phyloP scores from a whole-genome alignment of 148 eudicot genomes.

The Silene latifolia region DNA sequence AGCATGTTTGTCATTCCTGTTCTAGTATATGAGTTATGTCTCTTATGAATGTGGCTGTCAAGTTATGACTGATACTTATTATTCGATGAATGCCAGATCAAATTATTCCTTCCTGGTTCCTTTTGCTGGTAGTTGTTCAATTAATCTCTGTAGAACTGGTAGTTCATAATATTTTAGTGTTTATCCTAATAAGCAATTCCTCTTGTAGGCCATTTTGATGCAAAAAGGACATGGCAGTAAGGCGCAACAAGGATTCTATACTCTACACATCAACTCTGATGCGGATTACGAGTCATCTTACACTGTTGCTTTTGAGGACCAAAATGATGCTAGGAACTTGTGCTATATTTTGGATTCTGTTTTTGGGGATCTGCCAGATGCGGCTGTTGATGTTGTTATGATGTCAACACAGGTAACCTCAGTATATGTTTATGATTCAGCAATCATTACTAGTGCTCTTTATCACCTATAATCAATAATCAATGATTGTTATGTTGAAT shows the following conservation, averaged over 20 bases:
- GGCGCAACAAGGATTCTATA: conserved; percentile 46
- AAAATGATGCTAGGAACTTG: conserved; percentile 80
- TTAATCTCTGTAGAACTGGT: not conserved
- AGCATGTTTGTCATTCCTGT: not conserved
- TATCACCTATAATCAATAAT: not conserved
- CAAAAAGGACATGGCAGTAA: conserved; percentile 40
- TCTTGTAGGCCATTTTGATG: conserved; percentile 64
- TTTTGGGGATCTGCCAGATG: conserved; percentile 65
- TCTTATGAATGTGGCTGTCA: not conserved
- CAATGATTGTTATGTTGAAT: not conserved
- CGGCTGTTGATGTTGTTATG: conserved; percentile 50
- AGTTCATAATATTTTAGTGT: not conserved
- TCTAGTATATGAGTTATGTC: not conserved
- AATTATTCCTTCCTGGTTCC: not conserved
- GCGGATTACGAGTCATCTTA: conserved; percentile 32
- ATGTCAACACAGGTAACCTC: conserved; percentile 54
- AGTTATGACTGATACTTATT: not conserved
- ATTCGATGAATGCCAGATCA: not conserved
- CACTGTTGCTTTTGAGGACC: conserved; percentile 81
- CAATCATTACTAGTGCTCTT: not conserved
- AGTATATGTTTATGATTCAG: not conserved
- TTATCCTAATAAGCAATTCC: conserved; percentile 12
- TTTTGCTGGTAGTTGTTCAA: not conserved
- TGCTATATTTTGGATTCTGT: conserved; percentile 67
- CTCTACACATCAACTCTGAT: conserved; percentile 34